Evolutionary conservation across 2,329 filamentous ascomycete species (phyloP).

Genomic region (Penicillium sp.): DNA sequence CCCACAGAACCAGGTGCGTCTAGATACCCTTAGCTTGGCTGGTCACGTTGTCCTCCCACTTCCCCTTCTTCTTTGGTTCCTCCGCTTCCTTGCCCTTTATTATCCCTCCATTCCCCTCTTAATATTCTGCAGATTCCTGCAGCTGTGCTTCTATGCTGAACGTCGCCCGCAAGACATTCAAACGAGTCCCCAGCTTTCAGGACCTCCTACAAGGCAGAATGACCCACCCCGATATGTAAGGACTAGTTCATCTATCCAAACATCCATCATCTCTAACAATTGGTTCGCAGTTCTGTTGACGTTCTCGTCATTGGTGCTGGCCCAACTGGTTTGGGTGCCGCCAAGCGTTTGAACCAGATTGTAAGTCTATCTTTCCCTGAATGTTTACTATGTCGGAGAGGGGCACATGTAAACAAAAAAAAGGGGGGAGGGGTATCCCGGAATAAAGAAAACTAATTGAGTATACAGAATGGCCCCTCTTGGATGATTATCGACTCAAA

Average conservation of each 20-base stretch:
- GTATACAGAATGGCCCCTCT: conserved; percentile 74
- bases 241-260: background rate
- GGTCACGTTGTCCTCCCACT: conserved; percentile 23
- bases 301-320: conserved; percentile 97
- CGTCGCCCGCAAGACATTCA: conserved; percentile 45
- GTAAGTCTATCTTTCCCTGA: conserved; percentile 55
- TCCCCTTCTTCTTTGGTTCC: conserved; percentile 22
- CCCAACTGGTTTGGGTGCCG: conserved; percentile 94
- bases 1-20: conserved; percentile 16
- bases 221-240: conserved; percentile 49
- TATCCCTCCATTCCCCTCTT: conserved; percentile 20
- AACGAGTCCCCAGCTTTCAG: conserved; percentile 47
- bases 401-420: conserved; percentile 10
- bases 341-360: conserved; percentile 95
- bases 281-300: conserved; percentile 72
- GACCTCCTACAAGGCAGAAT: conserved; percentile 49
- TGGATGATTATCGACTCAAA: conserved; percentile 95
- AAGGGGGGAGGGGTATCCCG: conserved; percentile 22
- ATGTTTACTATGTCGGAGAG: conserved; percentile 1
- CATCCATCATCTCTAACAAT: conserved; percentile 2
- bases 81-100: conserved; percentile 16
- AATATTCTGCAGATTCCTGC: conserved; percentile 30
- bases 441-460: conserved; percentile 25
- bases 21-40: conserved; percentile 24
- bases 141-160: conserved; percentile 44